Base-by-base conservation (phyloP, 2,329 filamentous ascomycete genomes). In the Aspergillus pseudoterreus region DNA sequence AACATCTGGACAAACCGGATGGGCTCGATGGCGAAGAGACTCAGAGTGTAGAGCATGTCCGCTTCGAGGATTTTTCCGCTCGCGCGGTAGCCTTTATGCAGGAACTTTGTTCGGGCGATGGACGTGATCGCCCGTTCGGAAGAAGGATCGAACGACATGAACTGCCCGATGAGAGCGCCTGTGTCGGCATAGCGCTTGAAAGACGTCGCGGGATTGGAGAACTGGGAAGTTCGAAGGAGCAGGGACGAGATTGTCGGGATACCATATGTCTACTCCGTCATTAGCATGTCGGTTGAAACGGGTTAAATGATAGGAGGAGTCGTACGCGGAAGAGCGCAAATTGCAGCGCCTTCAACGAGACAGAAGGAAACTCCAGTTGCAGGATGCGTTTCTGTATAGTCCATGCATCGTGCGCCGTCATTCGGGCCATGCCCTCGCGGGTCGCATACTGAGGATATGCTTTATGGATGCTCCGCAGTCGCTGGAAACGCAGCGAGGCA, bases 11-110 rank as follows among this genome's bases (percentile, higher is more conserved):
- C 78, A 75, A 86, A 90, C 24, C 79, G 75, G 24, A 80, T 69
- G 1, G 87, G 86, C 63, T 90, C 85, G 0, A 78, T 72, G 17
- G 86, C 78, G 63, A 88, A 89, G 0, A 88, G 65, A 10, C 77
- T 74, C 0, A 87, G 72, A 0, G 84, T 87, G 64, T 86, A 87
- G 0, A 87, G 72, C 72, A 86, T 76, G 57, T 87, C 84, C 1
- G 77, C 74, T 50, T 86, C 79, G 4, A 74, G 72, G 58, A 87
- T 87, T 58, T 80, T 80, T 9, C 81, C 81, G 1, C 78, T 71
- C 32, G 76, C 74, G 41, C 78, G 78, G 63, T 86, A 85, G 1
- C 73, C 68, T 12, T 68, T 63, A 62, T 87, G 84, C 1, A 87
- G 71, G 60, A 78, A 86, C 60, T 86, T 87, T 71, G 85, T 82